Percentiles rank a stretch among this genome's conserved stretches.
Conservation (phyloP, 2,329 filamentous ascomycete genomes). For the Tricladium varicosporioides region DNA sequence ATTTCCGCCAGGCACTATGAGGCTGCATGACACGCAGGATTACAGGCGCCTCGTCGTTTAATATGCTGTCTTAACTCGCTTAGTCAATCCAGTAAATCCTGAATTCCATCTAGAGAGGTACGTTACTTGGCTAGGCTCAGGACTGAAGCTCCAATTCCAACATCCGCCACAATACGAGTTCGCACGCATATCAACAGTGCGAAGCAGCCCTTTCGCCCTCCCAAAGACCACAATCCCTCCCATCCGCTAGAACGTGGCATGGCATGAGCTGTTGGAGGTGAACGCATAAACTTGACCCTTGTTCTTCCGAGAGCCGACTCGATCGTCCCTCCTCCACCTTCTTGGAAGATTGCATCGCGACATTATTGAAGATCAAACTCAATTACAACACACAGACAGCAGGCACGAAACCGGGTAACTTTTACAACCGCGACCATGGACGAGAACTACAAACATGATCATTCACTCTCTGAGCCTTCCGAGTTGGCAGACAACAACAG, state of each 20-base stretch:
- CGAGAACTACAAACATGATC: constrained; percentile 23
- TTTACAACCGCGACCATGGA: constrained; percentile 14
- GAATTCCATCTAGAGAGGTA: not conserved
- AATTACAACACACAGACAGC: not conserved
- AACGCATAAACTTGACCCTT: not conserved
- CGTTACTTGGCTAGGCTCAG: not conserved
- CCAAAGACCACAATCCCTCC: not conserved
- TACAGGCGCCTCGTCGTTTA: not conserved
- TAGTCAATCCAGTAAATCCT: not conserved
- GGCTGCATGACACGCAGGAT: not conserved
- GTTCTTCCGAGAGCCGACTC: not conserved
- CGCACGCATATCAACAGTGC: not conserved
- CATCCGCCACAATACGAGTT: not conserved
- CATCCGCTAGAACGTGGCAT: not conserved
- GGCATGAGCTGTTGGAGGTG: not conserved
- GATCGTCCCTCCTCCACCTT: not conserved
- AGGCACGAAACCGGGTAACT: not conserved
- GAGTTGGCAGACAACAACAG: constrained; percentile 16
- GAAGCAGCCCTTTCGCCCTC: not conserved
- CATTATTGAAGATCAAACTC: constrained; percentile 10
- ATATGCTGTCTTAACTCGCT: not conserved
- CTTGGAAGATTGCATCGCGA: not conserved
- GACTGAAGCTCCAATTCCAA: not conserved
- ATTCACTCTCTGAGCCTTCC: constrained; percentile 21
- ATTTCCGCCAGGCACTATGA: not conserved